These are phyloP conservation scores for Sporothrix pseudoabietina DNA, from an alignment of 2,329 filamentous ascomycete species.

Conservation along the genomic window DNA sequence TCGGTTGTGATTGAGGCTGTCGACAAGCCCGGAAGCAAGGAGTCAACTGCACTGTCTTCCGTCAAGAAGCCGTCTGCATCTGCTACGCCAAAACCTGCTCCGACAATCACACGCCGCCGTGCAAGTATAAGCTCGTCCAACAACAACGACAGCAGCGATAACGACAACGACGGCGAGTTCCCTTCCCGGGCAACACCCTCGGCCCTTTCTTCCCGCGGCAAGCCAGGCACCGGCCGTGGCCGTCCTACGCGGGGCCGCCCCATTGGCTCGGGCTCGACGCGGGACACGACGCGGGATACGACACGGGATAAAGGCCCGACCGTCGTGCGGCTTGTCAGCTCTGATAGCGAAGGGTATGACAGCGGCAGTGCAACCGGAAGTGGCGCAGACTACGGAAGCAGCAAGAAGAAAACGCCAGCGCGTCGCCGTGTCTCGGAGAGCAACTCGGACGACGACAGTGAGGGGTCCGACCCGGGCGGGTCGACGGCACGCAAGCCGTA, in stretches of 20 bases:
- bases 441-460: conserved; percentile 14
- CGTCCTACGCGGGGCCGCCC: neutral
- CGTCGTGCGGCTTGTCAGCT: conserved; percentile 41
- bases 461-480: conserved; percentile 1
- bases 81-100: neutral
- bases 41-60: neutral
- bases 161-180: neutral
- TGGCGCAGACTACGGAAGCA: neutral
- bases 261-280: neutral
- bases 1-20: neutral
- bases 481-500: neutral
- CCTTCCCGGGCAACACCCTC: neutral
- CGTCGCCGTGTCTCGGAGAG: neutral
- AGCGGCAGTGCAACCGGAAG: neutral
- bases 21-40: neutral
- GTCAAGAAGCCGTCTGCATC: neutral
- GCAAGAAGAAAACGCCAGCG: neutral
- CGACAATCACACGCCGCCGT: neutral
- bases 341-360: conserved; percentile 37
- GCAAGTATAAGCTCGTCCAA: neutral
- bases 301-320: conserved; percentile 37
- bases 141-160: neutral
- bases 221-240: neutral
- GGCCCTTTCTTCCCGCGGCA: neutral
- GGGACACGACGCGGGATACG: too few relatives aligned